Percentiles rank a stretch among this genome's conserved stretches.
Evolutionary conservation across 164 flowering plant species (phyloP).

Genomic region (Liriodendron chinense): DNA sequence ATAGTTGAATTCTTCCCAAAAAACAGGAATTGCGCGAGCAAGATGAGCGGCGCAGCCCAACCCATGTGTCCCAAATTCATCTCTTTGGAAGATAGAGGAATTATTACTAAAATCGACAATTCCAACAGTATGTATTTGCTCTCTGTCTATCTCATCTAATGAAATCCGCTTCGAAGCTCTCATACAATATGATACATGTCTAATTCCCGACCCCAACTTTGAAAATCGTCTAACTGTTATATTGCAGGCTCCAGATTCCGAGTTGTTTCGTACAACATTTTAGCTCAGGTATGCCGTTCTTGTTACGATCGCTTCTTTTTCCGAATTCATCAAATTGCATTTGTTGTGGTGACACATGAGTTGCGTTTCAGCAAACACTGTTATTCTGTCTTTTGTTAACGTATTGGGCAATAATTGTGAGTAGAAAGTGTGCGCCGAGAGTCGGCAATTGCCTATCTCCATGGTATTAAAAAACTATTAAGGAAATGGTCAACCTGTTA

Average conservation of each 20-base stretch:
- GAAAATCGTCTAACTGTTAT: no score
- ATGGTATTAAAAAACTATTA: no score
- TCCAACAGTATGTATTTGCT: not conserved
- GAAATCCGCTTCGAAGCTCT: not conserved
- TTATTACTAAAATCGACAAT: not conserved
- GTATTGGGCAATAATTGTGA: no score
- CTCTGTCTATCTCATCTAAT: not conserved
- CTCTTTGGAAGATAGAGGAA: not conserved
- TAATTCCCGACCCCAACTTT: constrained; percentile 6
- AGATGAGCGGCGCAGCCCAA: constrained; percentile 1
- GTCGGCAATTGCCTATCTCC: no score
- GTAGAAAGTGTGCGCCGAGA: no score
- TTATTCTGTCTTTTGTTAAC: no score
- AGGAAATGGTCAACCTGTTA: no score
- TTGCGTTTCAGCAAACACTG: no score
- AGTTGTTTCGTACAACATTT: constrained; percentile 80
- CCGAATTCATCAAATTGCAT: not conserved
- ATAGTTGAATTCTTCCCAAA: not conserved
- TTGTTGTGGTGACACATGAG: no score
- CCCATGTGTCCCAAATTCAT: constrained; percentile 3
- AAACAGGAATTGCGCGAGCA: not conserved
- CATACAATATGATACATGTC: not conserved
- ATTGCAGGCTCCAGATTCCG: constrained; percentile 61
- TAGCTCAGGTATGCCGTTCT: constrained; percentile 72
- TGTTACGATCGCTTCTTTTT: not conserved